Percentiles rank a stretch among this genome's conserved stretches.
Conservation (phyloP, 441 rosid species). For the Lepidium campestre region DNA sequence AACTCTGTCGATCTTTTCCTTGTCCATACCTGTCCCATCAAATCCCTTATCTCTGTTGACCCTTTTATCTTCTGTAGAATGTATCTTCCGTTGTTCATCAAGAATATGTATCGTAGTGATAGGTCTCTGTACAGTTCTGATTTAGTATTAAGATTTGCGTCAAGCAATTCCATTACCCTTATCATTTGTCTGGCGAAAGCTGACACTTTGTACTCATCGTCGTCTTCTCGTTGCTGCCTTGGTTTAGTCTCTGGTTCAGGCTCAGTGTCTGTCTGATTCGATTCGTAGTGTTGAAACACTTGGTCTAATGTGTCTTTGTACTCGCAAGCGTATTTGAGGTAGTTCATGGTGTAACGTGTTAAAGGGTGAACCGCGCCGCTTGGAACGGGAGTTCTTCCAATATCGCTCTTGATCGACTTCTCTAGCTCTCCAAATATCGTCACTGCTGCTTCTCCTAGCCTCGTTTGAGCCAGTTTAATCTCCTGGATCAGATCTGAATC, state of each 20-base stretch:
- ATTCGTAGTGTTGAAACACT: constrained; percentile 40
- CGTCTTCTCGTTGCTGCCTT: constrained; percentile 25
- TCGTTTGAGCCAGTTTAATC: constrained; percentile 26
- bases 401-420: constrained; percentile 51
- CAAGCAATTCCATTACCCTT: constrained; percentile 45
- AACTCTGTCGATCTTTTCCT: constrained; percentile 59
- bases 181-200: constrained; percentile 40
- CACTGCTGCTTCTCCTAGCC: constrained; percentile 44
- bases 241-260: constrained; percentile 5
- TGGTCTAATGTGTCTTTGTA: constrained; percentile 55
- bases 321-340: constrained; percentile 62
- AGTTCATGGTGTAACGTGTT: constrained; percentile 76
- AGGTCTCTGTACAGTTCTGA: constrained; percentile 50
- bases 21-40: constrained; percentile 42
- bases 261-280: background rate
- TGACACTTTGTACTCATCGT: constrained; percentile 36
- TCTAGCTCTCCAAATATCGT: constrained; percentile 52
- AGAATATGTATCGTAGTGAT: constrained; percentile 48
- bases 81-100: constrained; percentile 90
- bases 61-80: constrained; percentile 71
- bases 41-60: constrained; percentile 50
- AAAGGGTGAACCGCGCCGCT: constrained; percentile 64
- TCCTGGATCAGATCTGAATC: constrained; percentile 28
- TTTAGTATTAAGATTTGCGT: constrained; percentile 49
- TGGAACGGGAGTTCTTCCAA: constrained; percentile 48